These are phyloP conservation scores for Fragosphaeria purpurea DNA, from an alignment of 2,329 filamentous ascomycete genomes.

Conservation along the genomic window DNA sequence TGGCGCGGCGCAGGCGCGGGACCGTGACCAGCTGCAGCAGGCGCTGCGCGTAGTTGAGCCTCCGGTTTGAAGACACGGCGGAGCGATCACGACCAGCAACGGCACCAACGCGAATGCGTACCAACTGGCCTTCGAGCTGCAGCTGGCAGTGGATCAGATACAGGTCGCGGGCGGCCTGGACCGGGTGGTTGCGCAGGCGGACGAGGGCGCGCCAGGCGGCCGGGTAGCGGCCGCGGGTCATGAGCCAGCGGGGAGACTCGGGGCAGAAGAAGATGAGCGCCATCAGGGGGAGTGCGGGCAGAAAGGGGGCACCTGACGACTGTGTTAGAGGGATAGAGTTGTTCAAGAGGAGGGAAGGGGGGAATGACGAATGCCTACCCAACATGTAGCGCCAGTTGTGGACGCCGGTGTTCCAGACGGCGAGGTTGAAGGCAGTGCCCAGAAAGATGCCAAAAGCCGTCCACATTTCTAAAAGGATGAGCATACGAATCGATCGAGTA, in stretches of 20 bases:
- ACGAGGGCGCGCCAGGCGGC: slow-evolving; percentile 48
- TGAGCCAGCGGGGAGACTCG: slow-evolving; percentile 54
- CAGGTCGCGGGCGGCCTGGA: slow-evolving; percentile 51
- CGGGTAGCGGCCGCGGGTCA: slow-evolving; percentile 53
- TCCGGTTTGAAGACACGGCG: no score
- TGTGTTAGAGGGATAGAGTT: no score
- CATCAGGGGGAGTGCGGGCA: slow-evolving; percentile 46
- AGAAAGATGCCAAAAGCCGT: slow-evolving; percentile 38
- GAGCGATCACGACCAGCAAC: no score
- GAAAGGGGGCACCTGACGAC: slow-evolving; percentile 45
- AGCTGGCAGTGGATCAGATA: slow-evolving; percentile 28
- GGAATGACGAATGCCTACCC: no score
- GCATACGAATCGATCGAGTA: no score
- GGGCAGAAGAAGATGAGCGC: slow-evolving; percentile 55
- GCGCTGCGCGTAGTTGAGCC: no score
- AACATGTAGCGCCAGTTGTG: slow-evolving; percentile 57
- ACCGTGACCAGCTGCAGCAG: slow-evolving; percentile 38
- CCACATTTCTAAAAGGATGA: no score
- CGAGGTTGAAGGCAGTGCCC: slow-evolving; percentile 54
- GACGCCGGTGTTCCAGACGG: slow-evolving; percentile 44
- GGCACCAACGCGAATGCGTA: no score
- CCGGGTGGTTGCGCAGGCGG: slow-evolving; percentile 39
- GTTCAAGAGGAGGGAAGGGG: no score
- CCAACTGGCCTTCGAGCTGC: no score
- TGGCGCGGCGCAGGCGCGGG: slow-evolving; percentile 60